Base-by-base conservation (phyloP, 768 basidiomycete genomes). In the Heimioporus sp. region DNA sequence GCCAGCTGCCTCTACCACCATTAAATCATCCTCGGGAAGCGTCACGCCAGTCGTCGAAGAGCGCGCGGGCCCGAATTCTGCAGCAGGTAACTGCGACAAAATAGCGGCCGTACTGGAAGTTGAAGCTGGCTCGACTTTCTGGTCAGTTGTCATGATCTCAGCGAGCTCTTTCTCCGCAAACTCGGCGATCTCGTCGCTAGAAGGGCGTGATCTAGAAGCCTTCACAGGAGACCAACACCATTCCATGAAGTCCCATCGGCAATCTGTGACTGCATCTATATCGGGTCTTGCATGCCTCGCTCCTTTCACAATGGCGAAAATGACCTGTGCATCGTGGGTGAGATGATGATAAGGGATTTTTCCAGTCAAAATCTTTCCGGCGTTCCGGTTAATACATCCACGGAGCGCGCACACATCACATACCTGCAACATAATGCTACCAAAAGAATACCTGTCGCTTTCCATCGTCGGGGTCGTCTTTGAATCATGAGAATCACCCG, bases 111-210 rank as follows among this genome's bases (percentile, higher is more conserved):
- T 28, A 5, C 24, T 28, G 24, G 24, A 6, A 12, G 64, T 43
- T 21, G 71, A 69, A 32, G 77, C 71, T 0, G 89, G 83, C 24
- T 28, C 24, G 24, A 28, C 24, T 3, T 28, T 28, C 24, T 28
- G 24, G 24, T 3, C 24, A 28, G 5, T 5, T 5, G 24, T 28
- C 24, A 5, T 28, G 24, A 28, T 7, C 24, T 6, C 8, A 11
- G 35, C 35, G 3, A 36, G 16, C 16, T 36, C 35, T 12, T 36
- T 36, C 16, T 12, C 35, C 35, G 35, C 16, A 16, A 36, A 36
- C 35, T 36, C 35, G 11, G 35, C 35, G 35, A 36, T 16, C 35
- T 36, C 35, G 35, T 11, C 35, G 35, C 35, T 36, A 16, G 35
- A 36, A 15, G 35, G 35, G 35, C 35, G 35, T 36, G 35, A 16